Conservation (phyloP, 164 flowering plant species). For the Liquidambar formosana region DNA sequence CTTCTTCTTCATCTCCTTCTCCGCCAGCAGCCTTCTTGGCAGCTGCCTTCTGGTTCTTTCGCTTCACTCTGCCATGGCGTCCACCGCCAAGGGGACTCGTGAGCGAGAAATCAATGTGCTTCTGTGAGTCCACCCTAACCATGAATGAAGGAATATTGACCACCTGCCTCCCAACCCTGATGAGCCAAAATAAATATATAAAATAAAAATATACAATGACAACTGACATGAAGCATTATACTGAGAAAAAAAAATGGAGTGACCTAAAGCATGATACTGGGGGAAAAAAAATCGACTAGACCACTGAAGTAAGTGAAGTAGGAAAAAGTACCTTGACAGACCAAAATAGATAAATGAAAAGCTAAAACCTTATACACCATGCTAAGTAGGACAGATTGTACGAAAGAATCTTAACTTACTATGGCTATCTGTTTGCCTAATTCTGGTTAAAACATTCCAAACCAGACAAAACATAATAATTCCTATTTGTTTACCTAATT, state of each 20-base stretch:
- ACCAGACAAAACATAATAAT: too few species aligned
- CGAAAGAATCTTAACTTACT: too few species aligned
- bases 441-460: too few species aligned
- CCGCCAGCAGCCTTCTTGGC: conserved; percentile 67
- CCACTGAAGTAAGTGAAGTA: background rate
- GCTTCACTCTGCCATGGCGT: conserved; percentile 66
- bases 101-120: conserved; percentile 64
- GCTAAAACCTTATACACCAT: too few species aligned
- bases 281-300: background rate
- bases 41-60: conserved; percentile 64
- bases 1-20: conserved; percentile 64
- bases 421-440: too few species aligned
- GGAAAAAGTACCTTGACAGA: too few species aligned
- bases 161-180: conserved; percentile 63
- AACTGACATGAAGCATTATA: background rate
- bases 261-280: background rate
- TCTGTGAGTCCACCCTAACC: conserved; percentile 65
- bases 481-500: too few species aligned
- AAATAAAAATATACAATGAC: background rate
- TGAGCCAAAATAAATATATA: background rate
- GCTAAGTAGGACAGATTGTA: too few species aligned
- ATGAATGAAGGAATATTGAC: conserved; percentile 64
- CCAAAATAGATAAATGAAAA: too few species aligned
- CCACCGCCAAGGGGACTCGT: conserved; percentile 73
- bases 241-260: too few species aligned